Evolutionary conservation across 140 eudicot species (phyloP).

Genomic region (Oenanthe javanica): DNA sequence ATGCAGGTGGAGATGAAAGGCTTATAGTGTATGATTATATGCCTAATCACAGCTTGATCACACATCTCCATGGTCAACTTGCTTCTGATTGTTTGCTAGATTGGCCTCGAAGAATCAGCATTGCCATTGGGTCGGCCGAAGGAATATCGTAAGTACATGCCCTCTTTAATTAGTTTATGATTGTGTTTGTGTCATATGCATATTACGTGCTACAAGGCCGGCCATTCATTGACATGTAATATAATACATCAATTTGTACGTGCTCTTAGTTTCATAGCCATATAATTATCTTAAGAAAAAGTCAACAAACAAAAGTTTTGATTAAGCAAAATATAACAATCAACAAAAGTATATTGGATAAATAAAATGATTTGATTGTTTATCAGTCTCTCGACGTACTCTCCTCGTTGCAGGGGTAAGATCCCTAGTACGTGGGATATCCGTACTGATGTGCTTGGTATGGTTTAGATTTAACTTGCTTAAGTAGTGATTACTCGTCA

Average conservation of each 20-base stretch:
- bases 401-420: background rate
- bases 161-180: background rate
- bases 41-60: slow-evolving; percentile 81
- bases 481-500: background rate
- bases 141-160: slow-evolving; percentile 60
- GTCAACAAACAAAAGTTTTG: background rate
- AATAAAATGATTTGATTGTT: too few species aligned
- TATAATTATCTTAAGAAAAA: background rate
- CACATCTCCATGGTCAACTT: slow-evolving; percentile 78
- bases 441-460: background rate
- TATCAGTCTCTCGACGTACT: background rate
- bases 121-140: slow-evolving; percentile 75
- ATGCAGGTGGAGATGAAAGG: slow-evolving; percentile 85
- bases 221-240: background rate
- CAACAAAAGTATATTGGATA: background rate
- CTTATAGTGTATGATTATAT: slow-evolving; percentile 80
- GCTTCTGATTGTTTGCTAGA: slow-evolving; percentile 57
- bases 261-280: background rate
- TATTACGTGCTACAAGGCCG: background rate
- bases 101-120: slow-evolving; percentile 63
- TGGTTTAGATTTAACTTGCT: background rate
- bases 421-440: background rate
- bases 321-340: too few species aligned
- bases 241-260: background rate
- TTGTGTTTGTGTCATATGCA: background rate